Conservation (phyloP, 2,329 filamentous ascomycete genomes). For the Aspergillus pseudoglaucus region DNA sequence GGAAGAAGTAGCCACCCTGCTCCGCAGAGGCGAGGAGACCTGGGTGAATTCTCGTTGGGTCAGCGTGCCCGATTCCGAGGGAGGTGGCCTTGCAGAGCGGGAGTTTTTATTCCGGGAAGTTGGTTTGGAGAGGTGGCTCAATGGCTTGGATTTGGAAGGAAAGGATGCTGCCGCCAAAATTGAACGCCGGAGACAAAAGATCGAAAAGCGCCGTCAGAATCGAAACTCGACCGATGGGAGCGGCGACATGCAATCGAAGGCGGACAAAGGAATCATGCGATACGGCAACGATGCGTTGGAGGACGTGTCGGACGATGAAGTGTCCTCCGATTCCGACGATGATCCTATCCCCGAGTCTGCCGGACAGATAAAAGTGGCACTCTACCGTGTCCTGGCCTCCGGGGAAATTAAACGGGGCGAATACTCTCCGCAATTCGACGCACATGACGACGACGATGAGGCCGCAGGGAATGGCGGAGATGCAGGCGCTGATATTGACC, state of each 20-base stretch:
- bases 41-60: constrained; percentile 99
- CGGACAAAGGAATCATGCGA: constrained; percentile 57
- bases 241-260: constrained; percentile 37
- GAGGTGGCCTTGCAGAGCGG: constrained; percentile 87
- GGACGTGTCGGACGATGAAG: constrained; percentile 63
- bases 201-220: constrained; percentile 82
- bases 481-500: constrained; percentile 79
- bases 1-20: constrained; percentile 90
- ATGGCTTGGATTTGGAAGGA: constrained; percentile 89
- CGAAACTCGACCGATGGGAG: constrained; percentile 56
- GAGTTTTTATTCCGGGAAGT: constrained; percentile 98
- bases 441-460: constrained; percentile 87
- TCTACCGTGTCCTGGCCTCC: constrained; percentile 90
- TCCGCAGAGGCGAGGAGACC: constrained; percentile 90
- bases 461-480: constrained; percentile 46
- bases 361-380: constrained; percentile 94
- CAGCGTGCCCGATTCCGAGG: constrained; percentile 82
- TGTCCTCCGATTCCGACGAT: constrained; percentile 69
- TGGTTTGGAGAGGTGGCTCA: constrained; percentile 90
- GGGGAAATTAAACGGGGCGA: constrained; percentile 97
- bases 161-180: constrained; percentile 82
- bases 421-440: constrained; percentile 95
- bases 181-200: constrained; percentile 55
- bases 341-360: constrained; percentile 83
- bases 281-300: constrained; percentile 79